Conservation (phyloP, 495 filamentous ascomycete genomes). For the Aspergillus sparsus region DNA sequence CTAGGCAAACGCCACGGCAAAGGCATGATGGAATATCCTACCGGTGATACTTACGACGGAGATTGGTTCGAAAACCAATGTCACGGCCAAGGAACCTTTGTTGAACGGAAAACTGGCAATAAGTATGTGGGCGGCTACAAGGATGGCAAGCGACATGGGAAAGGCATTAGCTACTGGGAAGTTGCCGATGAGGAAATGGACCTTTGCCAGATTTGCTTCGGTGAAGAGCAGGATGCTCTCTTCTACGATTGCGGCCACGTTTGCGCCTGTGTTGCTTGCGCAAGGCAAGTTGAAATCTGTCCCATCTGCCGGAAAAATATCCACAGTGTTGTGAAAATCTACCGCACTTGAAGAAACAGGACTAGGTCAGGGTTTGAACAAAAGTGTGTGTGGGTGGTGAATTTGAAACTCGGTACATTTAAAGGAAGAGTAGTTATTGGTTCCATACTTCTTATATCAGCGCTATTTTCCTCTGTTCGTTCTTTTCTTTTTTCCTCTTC, state of each 20-base stretch:
- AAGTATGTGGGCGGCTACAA: slow-evolving; percentile 66
- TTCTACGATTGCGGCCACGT: slow-evolving; percentile 71
- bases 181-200: slow-evolving; percentile 63
- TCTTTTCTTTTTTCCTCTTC: slow-evolving; percentile 10
- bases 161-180: slow-evolving; percentile 63
- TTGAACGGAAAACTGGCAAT: slow-evolving; percentile 61
- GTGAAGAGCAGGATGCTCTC: slow-evolving; percentile 59
- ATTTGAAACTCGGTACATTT: slow-evolving; percentile 8
- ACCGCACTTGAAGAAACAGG: slow-evolving; percentile 37
- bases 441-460: slow-evolving; percentile 8
- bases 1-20: slow-evolving; percentile 54
- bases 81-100: slow-evolving; percentile 60
- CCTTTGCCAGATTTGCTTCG: slow-evolving; percentile 66
- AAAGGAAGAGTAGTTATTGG: background rate
- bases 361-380: background rate
- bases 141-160: slow-evolving; percentile 61
- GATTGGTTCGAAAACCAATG: slow-evolving; percentile 57
- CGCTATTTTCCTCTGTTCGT: slow-evolving; percentile 14
- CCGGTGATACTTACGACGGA: slow-evolving; percentile 63
- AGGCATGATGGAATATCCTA: slow-evolving; percentile 60
- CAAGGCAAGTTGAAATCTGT: slow-evolving; percentile 61
- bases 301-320: slow-evolving; percentile 66
- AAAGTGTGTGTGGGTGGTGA: background rate
- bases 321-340: slow-evolving; percentile 60
- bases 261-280: slow-evolving; percentile 62